Percentiles rank a stretch among this genome's conserved stretches.
Evolutionary conservation across 176 grass and related monocot genomes (phyloP).

Genomic region (Dendrocalamus sinicus): DNA sequence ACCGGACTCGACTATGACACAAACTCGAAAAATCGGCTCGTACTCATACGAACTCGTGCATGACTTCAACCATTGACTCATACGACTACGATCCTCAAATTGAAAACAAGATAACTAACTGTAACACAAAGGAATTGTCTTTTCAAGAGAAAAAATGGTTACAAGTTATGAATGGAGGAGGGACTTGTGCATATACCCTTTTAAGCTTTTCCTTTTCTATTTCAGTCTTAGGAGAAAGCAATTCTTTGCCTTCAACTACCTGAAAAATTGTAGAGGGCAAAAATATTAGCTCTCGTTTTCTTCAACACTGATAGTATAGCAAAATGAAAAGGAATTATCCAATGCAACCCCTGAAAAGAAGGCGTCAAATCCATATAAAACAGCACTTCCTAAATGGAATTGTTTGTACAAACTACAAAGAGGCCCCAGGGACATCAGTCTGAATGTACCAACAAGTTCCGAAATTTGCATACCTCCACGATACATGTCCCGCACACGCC

Average conservation of each 20-base stretch:
- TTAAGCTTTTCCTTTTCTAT: constrained; percentile 78
- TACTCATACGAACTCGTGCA: no score
- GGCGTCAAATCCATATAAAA: background rate
- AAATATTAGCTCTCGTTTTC: background rate
- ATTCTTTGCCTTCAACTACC: constrained; percentile 82
- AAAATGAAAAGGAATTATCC: background rate
- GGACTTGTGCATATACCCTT: constrained; percentile 53
- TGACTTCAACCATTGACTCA: no score
- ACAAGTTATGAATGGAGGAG: background rate
- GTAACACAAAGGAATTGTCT: background rate
- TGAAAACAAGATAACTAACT: no score
- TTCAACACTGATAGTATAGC: background rate
- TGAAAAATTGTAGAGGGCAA: constrained; percentile 10
- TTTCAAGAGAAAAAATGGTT: background rate
- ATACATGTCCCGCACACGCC: constrained; percentile 84
- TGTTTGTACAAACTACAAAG: background rate
- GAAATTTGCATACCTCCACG: constrained; percentile 66
- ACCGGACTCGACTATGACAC: no score
- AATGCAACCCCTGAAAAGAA: background rate
- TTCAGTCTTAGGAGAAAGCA: constrained; percentile 69
- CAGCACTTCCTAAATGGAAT: background rate
- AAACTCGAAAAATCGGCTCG: no score
- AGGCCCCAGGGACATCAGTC: background rate
- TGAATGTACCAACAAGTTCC: background rate
- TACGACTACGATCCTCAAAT: no score